Percentiles rank a stretch among this genome's conserved stretches.
Evolutionary conservation across 1,284 basidiomycete genomes (phyloP).

Genomic region (Ustilago shanxiensis): DNA sequence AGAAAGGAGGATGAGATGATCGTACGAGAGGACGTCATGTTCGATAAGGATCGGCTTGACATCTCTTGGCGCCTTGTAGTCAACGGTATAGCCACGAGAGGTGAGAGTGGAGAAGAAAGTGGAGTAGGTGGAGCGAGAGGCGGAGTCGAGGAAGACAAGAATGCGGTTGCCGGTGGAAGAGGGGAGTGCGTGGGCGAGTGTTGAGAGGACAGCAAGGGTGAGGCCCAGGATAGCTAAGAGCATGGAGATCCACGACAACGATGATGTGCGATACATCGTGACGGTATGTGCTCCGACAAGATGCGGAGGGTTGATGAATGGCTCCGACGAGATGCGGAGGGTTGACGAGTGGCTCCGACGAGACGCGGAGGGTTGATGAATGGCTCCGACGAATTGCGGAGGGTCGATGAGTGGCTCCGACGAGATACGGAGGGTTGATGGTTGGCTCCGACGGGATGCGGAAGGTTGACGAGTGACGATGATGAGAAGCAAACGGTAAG

Average conservation of each 20-base stretch:
- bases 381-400: slow-evolving; percentile 7
- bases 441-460: neutral
- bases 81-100: slow-evolving; percentile 50
- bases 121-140: slow-evolving; percentile 34
- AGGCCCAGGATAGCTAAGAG: slow-evolving; percentile 9
- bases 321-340: neutral
- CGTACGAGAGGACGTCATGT: slow-evolving; percentile 61
- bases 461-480: slow-evolving; percentile 3
- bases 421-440: neutral
- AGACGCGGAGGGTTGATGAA: neutral
- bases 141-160: slow-evolving; percentile 56
- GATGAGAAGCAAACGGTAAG: neutral
- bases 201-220: slow-evolving; percentile 22
- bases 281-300: no score
- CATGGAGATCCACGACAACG: neutral
- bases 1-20: slow-evolving; percentile 62
- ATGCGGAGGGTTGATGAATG: neutral
- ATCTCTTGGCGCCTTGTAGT: slow-evolving; percentile 41
- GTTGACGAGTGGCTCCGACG: no score
- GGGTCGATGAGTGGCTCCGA: neutral
- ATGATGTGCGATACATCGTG: slow-evolving; percentile 1
- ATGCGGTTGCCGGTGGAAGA: slow-evolving; percentile 62
- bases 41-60: slow-evolving; percentile 45
- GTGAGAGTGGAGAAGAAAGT: slow-evolving; percentile 43
- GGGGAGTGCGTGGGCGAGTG: slow-evolving; percentile 25